Percentiles rank a stretch among this genome's conserved stretches.
Evolutionary conservation across 2,329 filamentous ascomycete species (phyloP).

Genomic region (Exophiala sp.): DNA sequence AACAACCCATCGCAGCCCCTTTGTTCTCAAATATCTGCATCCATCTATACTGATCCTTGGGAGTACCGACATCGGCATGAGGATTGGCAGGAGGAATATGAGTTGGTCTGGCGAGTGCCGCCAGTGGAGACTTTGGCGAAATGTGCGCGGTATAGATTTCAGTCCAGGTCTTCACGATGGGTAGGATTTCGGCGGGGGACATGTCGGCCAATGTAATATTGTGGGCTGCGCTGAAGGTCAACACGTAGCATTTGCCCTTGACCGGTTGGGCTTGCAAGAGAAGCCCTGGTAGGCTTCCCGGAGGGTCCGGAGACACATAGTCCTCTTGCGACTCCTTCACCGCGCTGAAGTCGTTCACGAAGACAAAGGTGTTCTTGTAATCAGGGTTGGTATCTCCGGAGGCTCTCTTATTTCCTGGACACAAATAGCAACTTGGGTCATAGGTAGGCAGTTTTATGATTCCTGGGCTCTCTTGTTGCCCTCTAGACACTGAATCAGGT

Average conservation of each 20-base stretch:
- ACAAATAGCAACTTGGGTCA: constrained; percentile 90
- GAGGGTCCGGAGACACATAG: constrained; percentile 47
- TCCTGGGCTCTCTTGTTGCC: constrained; percentile 68
- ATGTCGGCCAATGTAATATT: constrained; percentile 92
- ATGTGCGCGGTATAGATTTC: constrained; percentile 80
- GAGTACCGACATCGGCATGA: constrained; percentile 43
- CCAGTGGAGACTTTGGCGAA: constrained; percentile 63
- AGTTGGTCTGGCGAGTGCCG: constrained; percentile 41
- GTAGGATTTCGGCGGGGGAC: constrained; percentile 65
- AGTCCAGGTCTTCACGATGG: constrained; percentile 85
- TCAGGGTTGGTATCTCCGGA: constrained; percentile 79
- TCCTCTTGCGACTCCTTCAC: constrained; percentile 88
- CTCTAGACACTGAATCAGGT: constrained; percentile 45
- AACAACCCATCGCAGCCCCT: constrained; percentile 95
- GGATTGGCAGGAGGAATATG: constrained; percentile 45
- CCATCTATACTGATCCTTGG: constrained; percentile 76
- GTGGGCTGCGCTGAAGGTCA: constrained; percentile 88
- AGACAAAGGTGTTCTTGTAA: constrained; percentile 83
- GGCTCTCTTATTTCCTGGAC: constrained; percentile 82
- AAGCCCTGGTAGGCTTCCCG: constrained; percentile 59
- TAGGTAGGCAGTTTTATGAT: constrained; percentile 68
- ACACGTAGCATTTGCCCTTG: constrained; percentile 92
- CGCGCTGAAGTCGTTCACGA: constrained; percentile 95
- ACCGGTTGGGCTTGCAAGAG: constrained; percentile 79
- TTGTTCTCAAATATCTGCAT: constrained; percentile 99